A percentile compares a stretch with the other conserved stretches of the same genome.
Evolutionary conservation across 108 stramenopile genomes (phyloP).

Genomic region (Cylindrotheca closterium): DNA sequence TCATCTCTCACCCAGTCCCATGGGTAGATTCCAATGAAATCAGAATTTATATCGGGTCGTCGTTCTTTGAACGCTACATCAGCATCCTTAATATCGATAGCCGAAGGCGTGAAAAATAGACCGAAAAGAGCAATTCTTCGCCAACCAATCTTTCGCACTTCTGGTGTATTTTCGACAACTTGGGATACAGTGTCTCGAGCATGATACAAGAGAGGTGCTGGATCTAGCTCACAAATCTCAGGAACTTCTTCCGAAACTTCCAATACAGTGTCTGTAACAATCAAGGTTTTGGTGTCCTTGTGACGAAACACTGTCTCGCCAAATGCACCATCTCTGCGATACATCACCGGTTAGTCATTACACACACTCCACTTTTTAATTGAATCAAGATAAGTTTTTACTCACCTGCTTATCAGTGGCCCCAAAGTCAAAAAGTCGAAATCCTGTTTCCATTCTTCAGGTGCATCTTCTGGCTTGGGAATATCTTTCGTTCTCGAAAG

Average conservation of each 20-base stretch:
- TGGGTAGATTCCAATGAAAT: slow-evolving; percentile 84
- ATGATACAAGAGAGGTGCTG: slow-evolving; percentile 87
- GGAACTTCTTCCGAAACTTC: slow-evolving; percentile 88
- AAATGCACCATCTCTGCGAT: slow-evolving; percentile 82
- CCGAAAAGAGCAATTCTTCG: slow-evolving; percentile 86
- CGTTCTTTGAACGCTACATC: slow-evolving; percentile 72
- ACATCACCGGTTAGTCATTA: not conserved
- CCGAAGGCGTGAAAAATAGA: slow-evolving; percentile 85
- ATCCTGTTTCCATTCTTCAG: slow-evolving; percentile 66
- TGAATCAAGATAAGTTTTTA: not conserved
- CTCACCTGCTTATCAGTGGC: slow-evolving; percentile 68
- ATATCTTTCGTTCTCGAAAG: slow-evolving; percentile 52
- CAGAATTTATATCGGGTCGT: slow-evolving; percentile 77
- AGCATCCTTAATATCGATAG: slow-evolving; percentile 75
- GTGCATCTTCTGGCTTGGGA: slow-evolving; percentile 57
- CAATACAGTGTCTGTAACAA: slow-evolving; percentile 88
- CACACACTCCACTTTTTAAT: not conserved
- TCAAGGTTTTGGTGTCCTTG: slow-evolving; percentile 75
- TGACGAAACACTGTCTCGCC: slow-evolving; percentile 93
- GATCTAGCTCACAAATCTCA: slow-evolving; percentile 79
- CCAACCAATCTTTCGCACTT: slow-evolving; percentile 86
- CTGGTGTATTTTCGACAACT: slow-evolving; percentile 76
- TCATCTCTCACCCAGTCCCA: slow-evolving; percentile 89
- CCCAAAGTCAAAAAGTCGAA: slow-evolving; percentile 80
- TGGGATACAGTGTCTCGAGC: slow-evolving; percentile 84